Conservation (phyloP, 768 basidiomycete genomes). For the Xerocomellus intermedius region DNA sequence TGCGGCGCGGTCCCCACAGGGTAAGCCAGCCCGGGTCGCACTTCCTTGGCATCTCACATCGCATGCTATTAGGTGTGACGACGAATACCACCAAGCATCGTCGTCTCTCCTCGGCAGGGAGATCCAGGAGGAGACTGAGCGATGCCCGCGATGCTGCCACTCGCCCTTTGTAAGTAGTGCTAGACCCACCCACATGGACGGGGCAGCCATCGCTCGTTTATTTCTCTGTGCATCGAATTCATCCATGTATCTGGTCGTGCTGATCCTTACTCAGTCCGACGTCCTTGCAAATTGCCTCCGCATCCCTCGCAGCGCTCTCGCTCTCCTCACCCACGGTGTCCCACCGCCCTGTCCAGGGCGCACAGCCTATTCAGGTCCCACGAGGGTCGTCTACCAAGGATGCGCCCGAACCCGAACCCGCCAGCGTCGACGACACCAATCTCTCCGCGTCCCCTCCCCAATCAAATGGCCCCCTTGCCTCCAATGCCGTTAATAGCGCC, state of each 20-base stretch:
- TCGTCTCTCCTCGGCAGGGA: conserved; percentile 67
- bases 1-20: conserved; percentile 12
- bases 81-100: conserved; percentile 55
- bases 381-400: neutral
- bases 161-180: conserved; percentile 72
- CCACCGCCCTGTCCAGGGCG: conserved; percentile 12
- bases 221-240: neutral
- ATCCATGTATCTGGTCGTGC: conserved; percentile 1
- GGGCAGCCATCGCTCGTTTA: neutral
- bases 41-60: neutral
- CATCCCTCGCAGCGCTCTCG: conserved; percentile 41
- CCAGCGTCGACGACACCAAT: conserved; percentile 19
- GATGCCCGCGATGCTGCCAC: conserved; percentile 78
- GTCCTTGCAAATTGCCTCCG: conserved; percentile 37
- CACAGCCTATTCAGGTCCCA: conserved; percentile 16
- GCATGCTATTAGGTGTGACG: conserved; percentile 13
- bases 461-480: neutral
- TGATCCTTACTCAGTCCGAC: conserved; percentile 30
- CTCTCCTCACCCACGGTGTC: conserved; percentile 40
- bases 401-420: conserved; percentile 1
- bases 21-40: conserved; percentile 3
- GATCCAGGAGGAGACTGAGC: conserved; percentile 67
- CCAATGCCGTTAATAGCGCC: conserved; percentile 17
- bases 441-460: conserved; percentile 11
- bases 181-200: neutral